These are phyloP conservation scores for Eucalyptus marginata DNA, from an alignment of 345 rosid species.

Conservation along the genomic window DNA sequence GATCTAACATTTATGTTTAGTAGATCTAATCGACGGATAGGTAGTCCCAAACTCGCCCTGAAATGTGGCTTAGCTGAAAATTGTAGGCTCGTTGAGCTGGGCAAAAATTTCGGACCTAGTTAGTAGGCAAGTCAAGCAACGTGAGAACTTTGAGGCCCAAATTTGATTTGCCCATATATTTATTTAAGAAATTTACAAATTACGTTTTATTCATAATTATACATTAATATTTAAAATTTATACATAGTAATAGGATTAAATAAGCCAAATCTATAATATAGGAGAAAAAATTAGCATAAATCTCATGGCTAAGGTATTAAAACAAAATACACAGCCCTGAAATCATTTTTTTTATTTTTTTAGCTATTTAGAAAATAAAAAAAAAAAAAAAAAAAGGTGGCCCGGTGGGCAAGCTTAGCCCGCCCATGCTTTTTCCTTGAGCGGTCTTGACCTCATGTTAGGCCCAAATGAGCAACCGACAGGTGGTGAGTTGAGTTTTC, in stretches of 20 bases:
- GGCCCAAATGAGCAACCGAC: not conserved
- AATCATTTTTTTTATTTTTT: not conserved
- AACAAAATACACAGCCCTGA: not conserved
- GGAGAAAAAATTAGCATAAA: not conserved
- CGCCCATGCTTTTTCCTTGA: not conserved
- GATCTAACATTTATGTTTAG: not conserved
- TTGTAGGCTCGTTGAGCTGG: not conserved
- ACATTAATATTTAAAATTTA: not conserved
- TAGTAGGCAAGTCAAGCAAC: too few species aligned
- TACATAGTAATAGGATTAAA: not conserved
- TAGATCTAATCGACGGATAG: rapidly evolving
- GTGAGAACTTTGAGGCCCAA: too few species aligned
- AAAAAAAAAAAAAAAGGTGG: not conserved
- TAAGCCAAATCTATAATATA: not conserved
- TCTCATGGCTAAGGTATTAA: not conserved
- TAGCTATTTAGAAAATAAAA: not conserved
- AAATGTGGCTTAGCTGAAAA: not conserved
- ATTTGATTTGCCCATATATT: not conserved
- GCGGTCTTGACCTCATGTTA: not conserved
- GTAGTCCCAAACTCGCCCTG: not conserved
- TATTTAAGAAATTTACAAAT: not conserved
- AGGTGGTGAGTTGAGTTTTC: not conserved
- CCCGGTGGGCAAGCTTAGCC: not conserved
- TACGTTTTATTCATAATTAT: not conserved
- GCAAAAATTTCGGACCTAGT: not conserved